Evolutionary conservation across 257 asterid species (phyloP).

Genomic region (Pogostemon cablin): DNA sequence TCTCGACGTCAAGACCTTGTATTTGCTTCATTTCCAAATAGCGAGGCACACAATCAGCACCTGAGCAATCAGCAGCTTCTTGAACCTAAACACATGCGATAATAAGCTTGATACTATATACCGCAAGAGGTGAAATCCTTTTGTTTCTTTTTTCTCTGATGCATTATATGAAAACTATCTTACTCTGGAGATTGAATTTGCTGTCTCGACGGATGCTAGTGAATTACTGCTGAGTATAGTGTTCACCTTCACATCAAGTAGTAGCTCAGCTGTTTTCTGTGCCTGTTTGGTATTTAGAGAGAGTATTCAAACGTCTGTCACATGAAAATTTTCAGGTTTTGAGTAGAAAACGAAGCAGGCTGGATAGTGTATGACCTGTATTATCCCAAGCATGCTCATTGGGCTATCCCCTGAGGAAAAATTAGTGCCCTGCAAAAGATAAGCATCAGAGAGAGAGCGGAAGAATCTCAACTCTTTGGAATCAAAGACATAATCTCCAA

Average conservation of each 20-base stretch:
- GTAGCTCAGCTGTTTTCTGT: constrained; percentile 86
- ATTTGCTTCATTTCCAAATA: constrained; percentile 66
- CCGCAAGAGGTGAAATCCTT: not conserved
- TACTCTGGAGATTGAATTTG: constrained; percentile 75
- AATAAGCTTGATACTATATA: not conserved
- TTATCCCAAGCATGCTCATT: constrained; percentile 79
- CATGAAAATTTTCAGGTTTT: not conserved
- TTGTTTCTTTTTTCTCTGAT: not conserved
- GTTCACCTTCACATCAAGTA: constrained; percentile 76
- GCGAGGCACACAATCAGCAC: constrained; percentile 81
- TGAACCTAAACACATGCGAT: constrained; percentile 57
- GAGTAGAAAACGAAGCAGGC: not conserved
- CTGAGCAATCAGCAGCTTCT: constrained; percentile 95
- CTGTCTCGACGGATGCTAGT: constrained; percentile 74
- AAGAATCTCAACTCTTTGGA: too few species aligned
- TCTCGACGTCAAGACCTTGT: constrained; percentile 57
- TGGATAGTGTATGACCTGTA: constrained; percentile 54
- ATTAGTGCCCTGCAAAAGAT: constrained; percentile 43
- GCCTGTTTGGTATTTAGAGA: constrained; percentile 54
- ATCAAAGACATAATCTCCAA: too few species aligned
- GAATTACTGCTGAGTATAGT: constrained; percentile 65
- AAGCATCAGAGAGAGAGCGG: constrained; percentile 3
- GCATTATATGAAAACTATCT: constrained; percentile 23
- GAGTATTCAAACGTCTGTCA: not conserved
- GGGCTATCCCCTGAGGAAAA: constrained; percentile 52